A percentile compares a stretch with the other conserved stretches of the same genome.
Conservation (phyloP, 768 basidiomycete species). For the Suillus weaverae region DNA sequence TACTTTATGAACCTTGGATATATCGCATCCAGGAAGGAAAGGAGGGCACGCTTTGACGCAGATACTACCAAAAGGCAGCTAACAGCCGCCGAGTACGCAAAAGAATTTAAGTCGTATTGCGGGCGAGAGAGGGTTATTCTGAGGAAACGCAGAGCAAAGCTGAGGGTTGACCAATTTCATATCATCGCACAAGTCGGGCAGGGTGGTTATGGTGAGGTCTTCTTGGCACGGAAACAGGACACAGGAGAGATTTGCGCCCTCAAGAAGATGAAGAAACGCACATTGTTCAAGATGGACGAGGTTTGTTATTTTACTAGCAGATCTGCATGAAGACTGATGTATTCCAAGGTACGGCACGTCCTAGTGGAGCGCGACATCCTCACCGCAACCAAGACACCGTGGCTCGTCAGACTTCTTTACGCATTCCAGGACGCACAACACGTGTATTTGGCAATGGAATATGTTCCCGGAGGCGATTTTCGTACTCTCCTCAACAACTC, state of each 20-base stretch:
- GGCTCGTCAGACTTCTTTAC: conserved; percentile 92
- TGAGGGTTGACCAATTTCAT: conserved; percentile 93
- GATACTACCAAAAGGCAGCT: conserved; percentile 74
- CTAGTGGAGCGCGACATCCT: conserved; percentile 97
- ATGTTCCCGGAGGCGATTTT: conserved; percentile 98
- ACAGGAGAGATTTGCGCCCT: conserved; percentile 95
- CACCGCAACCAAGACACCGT: conserved; percentile 95
- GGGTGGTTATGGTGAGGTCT: conserved; percentile 98
- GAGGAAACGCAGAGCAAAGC: conserved; percentile 89
- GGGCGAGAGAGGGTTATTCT: conserved; percentile 92
- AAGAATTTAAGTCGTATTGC: conserved; percentile 91
- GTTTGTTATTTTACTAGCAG: conserved; percentile 38
- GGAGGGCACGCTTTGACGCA: conserved; percentile 77
- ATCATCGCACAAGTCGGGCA: conserved; percentile 99
- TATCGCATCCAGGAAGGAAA: conserved; percentile 80
- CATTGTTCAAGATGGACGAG: conserved; percentile 98
- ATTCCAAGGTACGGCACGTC: conserved; percentile 85
- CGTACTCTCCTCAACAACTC: conserved; percentile 97
- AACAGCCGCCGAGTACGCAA: conserved; percentile 52
- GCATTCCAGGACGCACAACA: conserved; percentile 93
- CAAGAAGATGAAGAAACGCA: conserved; percentile 96
- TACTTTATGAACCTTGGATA: conserved; percentile 96
- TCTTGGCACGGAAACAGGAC: conserved; percentile 91
- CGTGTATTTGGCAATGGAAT: conserved; percentile 99
- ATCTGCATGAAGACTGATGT: conserved; percentile 3